Evolutionary conservation across 2,329 filamentous ascomycete species (phyloP), one percentile per base, ranked within the genome.

Genomic region (Aspergillus luchuensis): DNA sequence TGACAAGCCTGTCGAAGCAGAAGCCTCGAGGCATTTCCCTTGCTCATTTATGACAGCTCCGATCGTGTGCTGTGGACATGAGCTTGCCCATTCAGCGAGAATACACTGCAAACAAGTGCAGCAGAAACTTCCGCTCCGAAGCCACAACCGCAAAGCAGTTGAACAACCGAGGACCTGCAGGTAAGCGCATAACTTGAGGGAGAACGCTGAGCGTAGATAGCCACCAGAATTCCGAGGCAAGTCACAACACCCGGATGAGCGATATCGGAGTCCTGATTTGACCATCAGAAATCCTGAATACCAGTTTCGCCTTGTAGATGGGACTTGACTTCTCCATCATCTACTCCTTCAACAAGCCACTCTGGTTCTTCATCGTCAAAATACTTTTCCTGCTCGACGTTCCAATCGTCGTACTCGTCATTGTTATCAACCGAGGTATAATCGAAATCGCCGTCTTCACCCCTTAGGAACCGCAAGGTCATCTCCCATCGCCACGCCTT

Each of bases 311-410:
- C 88, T 39, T 72, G 69, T 59, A 75, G 60, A 50, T 62, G 67
- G 6, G 60, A 58, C 25, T 63, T 66, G 11, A 68, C 64, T 41
- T 73, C 72, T 3, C 69, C 70, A 21, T 72, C 73, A 11, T 73
- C 75, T 2, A 80, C 72, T 6, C 76, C 78, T 54, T 80, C 82
- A 41, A 80, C 79, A 30, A 84, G 80, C 84, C 89, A 91, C 51
- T 82, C 82, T 0, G 90, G 89, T 67, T 91, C 88, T 79, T 96
- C 89, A 5, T 87, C 87, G 21, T 92, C 91, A 71, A 96, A 93
- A 80, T 91, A 96, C 19, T 82, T 83, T 39, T 96, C 91, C 74
- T 94, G 84, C 65, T 85, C 82, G 79, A 85, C 80, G 71, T 82
- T 75, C 81, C 77, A 72, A 75, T 88, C 86, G 72, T 96, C 91